Evolutionary conservation across 2,329 filamentous ascomycete genomes (phyloP).

Genomic region (Orbilia brochopaga): DNA sequence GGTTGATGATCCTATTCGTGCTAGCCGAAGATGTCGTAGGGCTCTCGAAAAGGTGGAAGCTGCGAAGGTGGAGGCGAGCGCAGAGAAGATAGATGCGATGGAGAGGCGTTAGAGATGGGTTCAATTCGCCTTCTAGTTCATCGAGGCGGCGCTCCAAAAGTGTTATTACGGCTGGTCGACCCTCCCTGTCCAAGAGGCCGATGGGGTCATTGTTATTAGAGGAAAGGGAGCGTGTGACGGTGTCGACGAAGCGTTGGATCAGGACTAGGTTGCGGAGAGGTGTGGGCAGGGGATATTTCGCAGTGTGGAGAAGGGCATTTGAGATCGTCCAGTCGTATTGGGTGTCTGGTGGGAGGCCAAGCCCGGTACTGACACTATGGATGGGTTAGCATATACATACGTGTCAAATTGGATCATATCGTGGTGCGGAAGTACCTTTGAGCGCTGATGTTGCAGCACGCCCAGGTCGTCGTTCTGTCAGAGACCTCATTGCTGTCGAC

Average conservation of each 20-base stretch:
- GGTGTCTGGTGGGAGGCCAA: slow-evolving; percentile 79
- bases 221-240: slow-evolving; percentile 78
- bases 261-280: slow-evolving; percentile 72
- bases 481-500: slow-evolving; percentile 72
- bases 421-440: slow-evolving; percentile 62
- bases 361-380: slow-evolving; percentile 75
- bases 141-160: slow-evolving; percentile 70
- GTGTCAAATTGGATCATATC: neutral
- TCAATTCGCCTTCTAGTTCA: slow-evolving; percentile 67
- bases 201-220: slow-evolving; percentile 76
- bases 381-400: slow-evolving; percentile 8
- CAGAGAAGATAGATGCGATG: slow-evolving; percentile 73
- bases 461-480: slow-evolving; percentile 80
- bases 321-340: slow-evolving; percentile 77
- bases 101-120: slow-evolving; percentile 63
- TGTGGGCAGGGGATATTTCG: slow-evolving; percentile 66
- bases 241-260: slow-evolving; percentile 77
- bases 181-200: slow-evolving; percentile 71
- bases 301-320: slow-evolving; percentile 66
- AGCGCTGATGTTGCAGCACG: slow-evolving; percentile 82
- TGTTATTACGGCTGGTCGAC: slow-evolving; percentile 70
- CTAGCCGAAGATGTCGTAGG: slow-evolving; percentile 72
- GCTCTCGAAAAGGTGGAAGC: slow-evolving; percentile 82
- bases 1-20: slow-evolving; percentile 68
- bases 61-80: slow-evolving; percentile 74